Percentiles rank a stretch among this genome's conserved stretches.
phyloP scores from a whole-genome alignment of 2,329 filamentous ascomycete genomes.

The Arthroderma uncinatum region DNA sequence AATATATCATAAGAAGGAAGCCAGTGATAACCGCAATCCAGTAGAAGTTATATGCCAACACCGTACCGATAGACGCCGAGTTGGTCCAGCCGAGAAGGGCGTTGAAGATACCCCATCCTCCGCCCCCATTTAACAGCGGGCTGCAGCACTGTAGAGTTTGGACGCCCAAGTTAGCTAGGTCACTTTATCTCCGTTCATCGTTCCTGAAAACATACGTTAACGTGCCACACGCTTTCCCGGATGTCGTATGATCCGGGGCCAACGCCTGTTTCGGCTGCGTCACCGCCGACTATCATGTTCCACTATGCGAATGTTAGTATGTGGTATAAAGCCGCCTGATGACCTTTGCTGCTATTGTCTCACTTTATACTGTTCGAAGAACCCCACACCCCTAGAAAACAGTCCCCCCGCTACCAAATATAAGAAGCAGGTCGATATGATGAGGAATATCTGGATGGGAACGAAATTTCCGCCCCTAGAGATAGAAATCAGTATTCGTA shows the following conservation, averaged over 20 bases:
- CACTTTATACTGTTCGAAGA: constrained; percentile 10
- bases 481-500: not conserved
- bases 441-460: constrained; percentile 11
- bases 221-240: constrained; percentile 12
- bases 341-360: not conserved
- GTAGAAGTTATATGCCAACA: constrained; percentile 79
- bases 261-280: constrained; percentile 8
- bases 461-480: constrained; percentile 10
- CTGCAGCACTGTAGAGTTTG: constrained; percentile 56
- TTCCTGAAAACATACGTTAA: constrained; percentile 6
- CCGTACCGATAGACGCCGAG: constrained; percentile 75
- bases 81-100: constrained; percentile 79
- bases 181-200: not conserved
- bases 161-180: not conserved
- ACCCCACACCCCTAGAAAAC: constrained; percentile 9
- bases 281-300: constrained; percentile 10
- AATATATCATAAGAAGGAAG: constrained; percentile 45
- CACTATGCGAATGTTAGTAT: constrained; percentile 6
- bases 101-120: constrained; percentile 81
- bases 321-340: not conserved
- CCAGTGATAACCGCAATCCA: constrained; percentile 61
- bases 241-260: constrained; percentile 10
- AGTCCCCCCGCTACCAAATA: constrained; percentile 9
- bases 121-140: constrained; percentile 58
- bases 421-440: constrained; percentile 11